Evolutionary conservation across 1,284 basidiomycete genomes (phyloP), one percentile per base, ranked within the genome.

Genomic region (Pseudozyma thailandica): DNA sequence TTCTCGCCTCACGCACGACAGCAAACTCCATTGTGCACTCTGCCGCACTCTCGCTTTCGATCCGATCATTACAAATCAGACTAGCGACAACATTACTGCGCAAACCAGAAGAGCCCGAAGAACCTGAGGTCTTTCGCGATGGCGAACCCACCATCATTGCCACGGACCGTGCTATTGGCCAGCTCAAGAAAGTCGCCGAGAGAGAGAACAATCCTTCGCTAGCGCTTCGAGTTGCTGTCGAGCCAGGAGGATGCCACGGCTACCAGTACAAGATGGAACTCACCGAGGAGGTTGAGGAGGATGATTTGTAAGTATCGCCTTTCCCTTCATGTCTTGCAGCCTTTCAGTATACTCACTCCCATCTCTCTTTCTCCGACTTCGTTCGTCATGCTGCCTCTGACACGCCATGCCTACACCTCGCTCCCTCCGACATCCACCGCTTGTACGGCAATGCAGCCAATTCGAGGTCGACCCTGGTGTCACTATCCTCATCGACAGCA

Each of bases 251-350:
- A 33, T 94, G 93, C 77, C 92, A 95, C 76, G 93, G 93, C 28
- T 94, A 94, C 79, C 92, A 94, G 79, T 94, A 94, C 84, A 93
- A 92, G 81, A 88, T 95, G 86, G 88, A 90, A 60, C 86, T 94
- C 1, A 89, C 90, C 2, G 87, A 79, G 23, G 77, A 86, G 43
- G 81, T 84, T 23, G 86, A 86, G 47, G 68, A 81, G 0, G 81
- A 82, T 61, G 93, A 94, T 84, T 94, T 93, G 92, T 93, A 80
- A 79, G 90, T 84, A 21, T 44, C 7, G 10, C 33, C n/a, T 6
- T 12, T 35, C 33, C 6, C n/a, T 16, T 16, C n/a, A 35, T 35
- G 7, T 4, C 18, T 20, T 13, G 38, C 18, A 41, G 38, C 6
- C 38, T 7, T 23, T 21, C 23, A 6, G 9, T 6, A 9, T 18